Evolutionary conservation across 345 rosid genomes (phyloP), one percentile per base, ranked within the genome.

Genomic region (Dimocarpus longan): DNA sequence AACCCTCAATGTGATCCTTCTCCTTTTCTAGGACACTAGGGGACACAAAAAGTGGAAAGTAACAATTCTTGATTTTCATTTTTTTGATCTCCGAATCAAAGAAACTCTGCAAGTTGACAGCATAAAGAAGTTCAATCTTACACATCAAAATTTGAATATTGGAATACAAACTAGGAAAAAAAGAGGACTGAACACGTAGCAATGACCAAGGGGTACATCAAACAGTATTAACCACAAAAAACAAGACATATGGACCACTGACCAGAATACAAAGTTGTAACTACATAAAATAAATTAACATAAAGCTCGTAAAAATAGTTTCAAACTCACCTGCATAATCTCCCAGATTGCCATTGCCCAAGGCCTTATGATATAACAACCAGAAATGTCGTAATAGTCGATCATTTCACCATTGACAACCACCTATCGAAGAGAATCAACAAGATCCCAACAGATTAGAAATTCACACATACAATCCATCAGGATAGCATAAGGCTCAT

Each of bases 281-380:
- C 40, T 42, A 62, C 63, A 7, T 5, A 24, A 64, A 44, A 10
- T 3, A 80, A 80, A 59, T 10, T 64, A 82, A 40, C 6, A 68
- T 10, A 50, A 59, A 73, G 12, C 21, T 11, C 52, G 8, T 40
- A 28, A 19, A 28, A 52, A 32, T 39, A n/a, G 2, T 44, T 73
- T 21, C 60, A 37, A 56, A 89, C 95, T 89, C 79, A 94, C 98
- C 32, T 94, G 99, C 95, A 96, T 88, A 83, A 74, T 86, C 85
- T 96, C 97, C 99, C 99, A 96, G 82, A 96, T 90, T 5, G 93
- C 78, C 93, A 96, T 96, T 64, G 99, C 88, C 97, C 99, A 96
- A 60, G 98, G 97, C 93, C 98, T 89, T 79, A 96, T 89, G 76
- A 94, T 94, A 76, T 96, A 96, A 84, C 98, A 94, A 24, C 98